phyloP scores from a whole-genome alignment of 2,329 filamentous ascomycete species.

The Exophiala spinifera region DNA sequence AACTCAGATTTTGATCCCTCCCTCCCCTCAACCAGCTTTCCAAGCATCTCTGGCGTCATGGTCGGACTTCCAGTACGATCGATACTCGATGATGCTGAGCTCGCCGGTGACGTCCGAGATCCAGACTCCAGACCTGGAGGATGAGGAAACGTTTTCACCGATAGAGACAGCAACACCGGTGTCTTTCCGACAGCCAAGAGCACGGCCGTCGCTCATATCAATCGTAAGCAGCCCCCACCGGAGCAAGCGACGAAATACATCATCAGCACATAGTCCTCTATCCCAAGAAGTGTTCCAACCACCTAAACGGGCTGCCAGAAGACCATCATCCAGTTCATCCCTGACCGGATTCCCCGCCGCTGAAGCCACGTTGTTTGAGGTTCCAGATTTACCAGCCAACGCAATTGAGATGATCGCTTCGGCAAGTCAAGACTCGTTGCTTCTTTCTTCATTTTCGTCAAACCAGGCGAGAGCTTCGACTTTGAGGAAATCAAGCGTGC shows the following conservation, averaged over 20 bases:
- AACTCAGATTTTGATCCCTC: slow-evolving; percentile 9
- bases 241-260: slow-evolving; percentile 15
- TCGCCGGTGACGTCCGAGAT: slow-evolving; percentile 16
- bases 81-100: slow-evolving; percentile 19
- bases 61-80: slow-evolving; percentile 25
- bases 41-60: slow-evolving; percentile 23
- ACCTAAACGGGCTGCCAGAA: slow-evolving; percentile 12
- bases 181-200: slow-evolving; percentile 23
- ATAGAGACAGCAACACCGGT: slow-evolving; percentile 28
- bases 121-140: slow-evolving; percentile 15
- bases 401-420: slow-evolving; percentile 25
- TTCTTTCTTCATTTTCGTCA: slow-evolving; percentile 5
- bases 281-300: slow-evolving; percentile 8
- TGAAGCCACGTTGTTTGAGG: slow-evolving; percentile 22
- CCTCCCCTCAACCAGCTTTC: slow-evolving; percentile 18
- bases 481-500: slow-evolving; percentile 22
- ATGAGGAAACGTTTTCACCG: slow-evolving; percentile 22
- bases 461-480: slow-evolving; percentile 5
- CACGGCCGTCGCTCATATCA: slow-evolving; percentile 27
- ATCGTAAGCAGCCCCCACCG: slow-evolving; percentile 15
- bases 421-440: slow-evolving; percentile 22
- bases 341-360: slow-evolving; percentile 21
- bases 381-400: slow-evolving; percentile 24
- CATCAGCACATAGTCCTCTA: slow-evolving; percentile 16
- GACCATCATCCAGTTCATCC: slow-evolving; percentile 14